Percentiles rank a stretch among this genome's conserved stretches.
Evolutionary conservation across 1,139 yeast species (phyloP).

Genomic region (Blastobotrys raffinosifermentans): DNA sequence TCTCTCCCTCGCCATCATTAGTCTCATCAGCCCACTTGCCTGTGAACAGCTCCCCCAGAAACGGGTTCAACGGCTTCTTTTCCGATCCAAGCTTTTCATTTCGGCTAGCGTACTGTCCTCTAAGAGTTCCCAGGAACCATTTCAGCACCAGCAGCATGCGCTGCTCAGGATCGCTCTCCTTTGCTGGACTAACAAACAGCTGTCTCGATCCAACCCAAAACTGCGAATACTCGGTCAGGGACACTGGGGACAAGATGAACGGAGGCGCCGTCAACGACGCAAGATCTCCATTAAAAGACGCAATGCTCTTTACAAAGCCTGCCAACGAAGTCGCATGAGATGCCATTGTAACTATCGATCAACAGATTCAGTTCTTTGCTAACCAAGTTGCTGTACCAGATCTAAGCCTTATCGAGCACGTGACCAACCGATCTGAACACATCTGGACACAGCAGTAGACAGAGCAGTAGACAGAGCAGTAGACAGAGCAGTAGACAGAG

Average conservation of each 20-base stretch:
- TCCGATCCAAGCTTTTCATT: slow-evolving; percentile 87
- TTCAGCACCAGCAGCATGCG: slow-evolving; percentile 76
- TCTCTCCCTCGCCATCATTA: slow-evolving; percentile 52
- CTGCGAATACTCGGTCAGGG: slow-evolving; percentile 84
- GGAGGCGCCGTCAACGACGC: slow-evolving; percentile 97
- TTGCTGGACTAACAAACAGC: slow-evolving; percentile 64
- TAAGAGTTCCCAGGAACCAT: slow-evolving; percentile 88
- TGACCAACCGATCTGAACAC: too few relatives aligned
- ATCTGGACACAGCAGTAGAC: too few relatives aligned
- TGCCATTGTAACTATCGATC: background rate
- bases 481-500: too few relatives aligned
- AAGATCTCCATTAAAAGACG: slow-evolving; percentile 90
- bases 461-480: too few relatives aligned
- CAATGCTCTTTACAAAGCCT: slow-evolving; percentile 74
- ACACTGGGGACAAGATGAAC: slow-evolving; percentile 87
- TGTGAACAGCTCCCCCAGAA: slow-evolving; percentile 84
- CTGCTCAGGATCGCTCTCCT: slow-evolving; percentile 41
- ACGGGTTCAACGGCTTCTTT: slow-evolving; percentile 93
- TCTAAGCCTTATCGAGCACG: too few relatives aligned
- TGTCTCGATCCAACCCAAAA: slow-evolving; percentile 82
- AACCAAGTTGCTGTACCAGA: too few relatives aligned
- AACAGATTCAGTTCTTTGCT: background rate
- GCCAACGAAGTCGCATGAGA: slow-evolving; percentile 23
- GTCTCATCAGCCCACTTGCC: slow-evolving; percentile 66
- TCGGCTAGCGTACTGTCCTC: slow-evolving; percentile 91